Evolutionary conservation across 202 grass and related monocot species (phyloP), one percentile per base, ranked within the genome.

Genomic region (Elaeis oleifera): DNA sequence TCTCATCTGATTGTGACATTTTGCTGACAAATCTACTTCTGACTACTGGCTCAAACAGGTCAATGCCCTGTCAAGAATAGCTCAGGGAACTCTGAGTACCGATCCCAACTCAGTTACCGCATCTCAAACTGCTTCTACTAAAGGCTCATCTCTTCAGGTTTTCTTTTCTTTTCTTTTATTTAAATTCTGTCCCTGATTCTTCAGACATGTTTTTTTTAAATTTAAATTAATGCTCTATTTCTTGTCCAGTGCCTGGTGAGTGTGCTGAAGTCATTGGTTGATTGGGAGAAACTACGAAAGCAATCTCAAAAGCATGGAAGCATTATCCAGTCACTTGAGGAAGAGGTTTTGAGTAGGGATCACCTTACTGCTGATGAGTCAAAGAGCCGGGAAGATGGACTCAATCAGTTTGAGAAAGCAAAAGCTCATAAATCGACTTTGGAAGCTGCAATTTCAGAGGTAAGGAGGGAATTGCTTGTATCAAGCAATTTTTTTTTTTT

Each of bases 361-460:
- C 13, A 68, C 81, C 71, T 77, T 60, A 16, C 59, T 51, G 77
- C 49, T 71, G 89, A 99, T 62, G 88, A 94, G 49, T 65, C 49
- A 36, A 90, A 85, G 74, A 74, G 49, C 72, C 72, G 75, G 68
- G 92, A 89, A 63, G 87, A 97, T 70, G 80, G 77, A 51, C 75
- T 84, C 51, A 89, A 88, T 79, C 88, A 99, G 66, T 99, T 99
- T 94, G 94, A 99, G 70, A 94, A 82, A 66, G 94, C 94, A 63
- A 99, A 99, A 89, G 88, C 94, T 84, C 94, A 99, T 61, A 99
- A 99, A 78, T 94, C 85, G 56, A 99, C 94, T 59, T 75, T 99
- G 85, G 94, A 99, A 70, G 82, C 94, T 68, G 88, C 83, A 69
- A 62, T 94, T 56, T 78, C 85, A 71, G 94, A 94, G 88, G 94